A percentile compares a stretch with the other conserved stretches of the same genome.
phyloP scores from a whole-genome alignment of 805 yeast species.

The Nakazawaea siamensis region DNA sequence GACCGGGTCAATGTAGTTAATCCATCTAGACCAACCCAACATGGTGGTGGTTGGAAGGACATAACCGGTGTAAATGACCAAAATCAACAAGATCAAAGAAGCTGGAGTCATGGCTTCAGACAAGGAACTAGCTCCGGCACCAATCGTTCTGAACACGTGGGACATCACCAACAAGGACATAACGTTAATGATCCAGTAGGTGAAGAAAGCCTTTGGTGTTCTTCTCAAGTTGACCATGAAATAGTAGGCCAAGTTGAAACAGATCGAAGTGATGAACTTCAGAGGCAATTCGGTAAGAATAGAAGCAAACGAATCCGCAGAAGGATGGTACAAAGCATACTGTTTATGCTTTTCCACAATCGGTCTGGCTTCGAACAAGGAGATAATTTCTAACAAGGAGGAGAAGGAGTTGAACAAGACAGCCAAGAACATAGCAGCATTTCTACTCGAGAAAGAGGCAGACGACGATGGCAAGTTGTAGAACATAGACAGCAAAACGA shows the following conservation, averaged over 20 bases:
- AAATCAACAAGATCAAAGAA: slow-evolving; percentile 27
- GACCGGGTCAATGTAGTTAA: slow-evolving; percentile 36
- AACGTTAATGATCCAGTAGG: slow-evolving; percentile 35
- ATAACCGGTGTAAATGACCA: slow-evolving; percentile 38
- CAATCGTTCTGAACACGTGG: slow-evolving; percentile 36
- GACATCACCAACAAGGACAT: slow-evolving; percentile 46
- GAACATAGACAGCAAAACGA: slow-evolving; percentile 42
- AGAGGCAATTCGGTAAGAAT: slow-evolving; percentile 51
- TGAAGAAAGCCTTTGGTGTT: slow-evolving; percentile 47
- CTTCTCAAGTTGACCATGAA: slow-evolving; percentile 48
- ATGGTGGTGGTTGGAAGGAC: slow-evolving; percentile 34
- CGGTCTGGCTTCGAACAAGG: slow-evolving; percentile 38
- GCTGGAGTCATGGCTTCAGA: slow-evolving; percentile 37
- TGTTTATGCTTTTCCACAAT: slow-evolving; percentile 52
- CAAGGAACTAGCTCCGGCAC: slow-evolving; percentile 25
- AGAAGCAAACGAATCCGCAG: slow-evolving; percentile 58
- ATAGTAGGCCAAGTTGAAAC: slow-evolving; percentile 42
- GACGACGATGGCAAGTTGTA: slow-evolving; percentile 32
- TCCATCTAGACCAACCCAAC: slow-evolving; percentile 46
- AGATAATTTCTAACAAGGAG: slow-evolving; percentile 34
- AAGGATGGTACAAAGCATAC: slow-evolving; percentile 51
- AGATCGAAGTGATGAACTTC: slow-evolving; percentile 32
- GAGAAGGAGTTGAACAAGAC: slow-evolving; percentile 36
- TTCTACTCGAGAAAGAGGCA: slow-evolving; percentile 34
- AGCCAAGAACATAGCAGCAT: slow-evolving; percentile 25